Conservation (phyloP, 306 rosid species). For the Gastrolobium villosum region DNA sequence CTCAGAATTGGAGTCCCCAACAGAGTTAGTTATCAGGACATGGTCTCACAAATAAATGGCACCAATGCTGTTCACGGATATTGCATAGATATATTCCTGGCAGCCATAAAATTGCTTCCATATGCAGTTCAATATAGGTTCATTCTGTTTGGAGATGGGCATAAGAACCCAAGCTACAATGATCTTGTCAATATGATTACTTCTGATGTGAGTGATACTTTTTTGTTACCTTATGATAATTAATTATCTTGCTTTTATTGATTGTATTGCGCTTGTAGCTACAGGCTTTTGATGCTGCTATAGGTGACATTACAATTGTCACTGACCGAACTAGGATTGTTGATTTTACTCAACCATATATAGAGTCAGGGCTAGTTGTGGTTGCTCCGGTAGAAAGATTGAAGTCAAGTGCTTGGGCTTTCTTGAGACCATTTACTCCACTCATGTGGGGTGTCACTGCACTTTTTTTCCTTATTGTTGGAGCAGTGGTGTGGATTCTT, state of each 20-base stretch:
- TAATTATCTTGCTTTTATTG: constrained; percentile 20
- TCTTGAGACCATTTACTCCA: constrained; percentile 72
- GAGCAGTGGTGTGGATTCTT: constrained; percentile 82
- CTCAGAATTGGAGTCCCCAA: constrained; percentile 78
- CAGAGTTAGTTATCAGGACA: constrained; percentile 65
- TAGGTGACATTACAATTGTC: constrained; percentile 83
- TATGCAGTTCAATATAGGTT: constrained; percentile 69
- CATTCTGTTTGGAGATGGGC: constrained; percentile 71
- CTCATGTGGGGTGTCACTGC: constrained; percentile 79
- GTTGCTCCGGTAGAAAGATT: constrained; percentile 63
- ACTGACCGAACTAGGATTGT: constrained; percentile 77
- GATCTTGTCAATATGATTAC: constrained; percentile 71
- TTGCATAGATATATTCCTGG: constrained; percentile 77
- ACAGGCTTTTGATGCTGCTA: constrained; percentile 76
- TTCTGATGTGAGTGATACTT: constrained; percentile 63
- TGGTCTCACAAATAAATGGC: constrained; percentile 61
- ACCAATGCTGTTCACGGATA: constrained; percentile 65
- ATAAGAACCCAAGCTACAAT: constrained; percentile 59
- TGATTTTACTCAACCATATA: constrained; percentile 85
- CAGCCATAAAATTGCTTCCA: constrained; percentile 75
- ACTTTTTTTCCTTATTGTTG: constrained; percentile 64
- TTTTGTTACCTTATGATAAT: not conserved
- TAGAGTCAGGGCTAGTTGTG: constrained; percentile 87
- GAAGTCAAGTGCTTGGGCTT: constrained; percentile 76
- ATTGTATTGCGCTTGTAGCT: constrained; percentile 28